Evolutionary conservation across 495 filamentous ascomycete species (phyloP).

Genomic region (Podospora appendiculata): DNA sequence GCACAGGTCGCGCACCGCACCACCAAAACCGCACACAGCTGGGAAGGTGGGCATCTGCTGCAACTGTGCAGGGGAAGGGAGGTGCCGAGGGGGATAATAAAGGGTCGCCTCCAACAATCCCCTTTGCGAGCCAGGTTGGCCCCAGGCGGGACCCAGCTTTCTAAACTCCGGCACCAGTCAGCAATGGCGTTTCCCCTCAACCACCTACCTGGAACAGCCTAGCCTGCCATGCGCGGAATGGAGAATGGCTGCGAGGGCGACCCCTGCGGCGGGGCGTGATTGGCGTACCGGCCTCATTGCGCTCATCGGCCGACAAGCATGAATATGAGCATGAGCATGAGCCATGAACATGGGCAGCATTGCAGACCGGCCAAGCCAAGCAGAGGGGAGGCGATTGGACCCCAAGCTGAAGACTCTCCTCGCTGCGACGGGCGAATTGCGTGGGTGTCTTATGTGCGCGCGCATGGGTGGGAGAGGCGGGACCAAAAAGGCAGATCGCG

Average conservation of each 20-base stretch:
- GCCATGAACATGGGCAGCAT: neutral
- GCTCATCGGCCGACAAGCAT: constrained; percentile 14
- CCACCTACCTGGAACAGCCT: constrained; percentile 33
- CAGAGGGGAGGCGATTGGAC: too few relatives aligned
- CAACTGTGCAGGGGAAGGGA: too few relatives aligned
- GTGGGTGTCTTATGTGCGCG: too few relatives aligned
- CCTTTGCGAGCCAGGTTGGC: too few relatives aligned
- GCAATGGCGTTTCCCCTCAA: constrained; percentile 13
- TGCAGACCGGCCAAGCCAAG: too few relatives aligned
- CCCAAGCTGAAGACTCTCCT: too few relatives aligned
- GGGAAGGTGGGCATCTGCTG: neutral
- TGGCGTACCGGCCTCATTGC: constrained; percentile 9
- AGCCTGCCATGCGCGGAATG: constrained; percentile 20
- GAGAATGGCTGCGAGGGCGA: neutral
- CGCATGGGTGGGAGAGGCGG: too few relatives aligned
- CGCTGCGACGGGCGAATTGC: too few relatives aligned
- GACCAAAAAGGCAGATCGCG: too few relatives aligned
- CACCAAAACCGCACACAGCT: neutral
- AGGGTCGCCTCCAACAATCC: too few relatives aligned
- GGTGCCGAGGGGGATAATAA: too few relatives aligned
- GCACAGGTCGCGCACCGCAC: neutral
- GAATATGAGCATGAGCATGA: neutral
- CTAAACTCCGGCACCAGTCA: constrained; percentile 8
- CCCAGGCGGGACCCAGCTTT: too few relatives aligned
- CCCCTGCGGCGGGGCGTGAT: constrained; percentile 11